phyloP scores from a whole-genome alignment of 768 basidiomycete genomes.

The Rhodotorula toruloides region DNA sequence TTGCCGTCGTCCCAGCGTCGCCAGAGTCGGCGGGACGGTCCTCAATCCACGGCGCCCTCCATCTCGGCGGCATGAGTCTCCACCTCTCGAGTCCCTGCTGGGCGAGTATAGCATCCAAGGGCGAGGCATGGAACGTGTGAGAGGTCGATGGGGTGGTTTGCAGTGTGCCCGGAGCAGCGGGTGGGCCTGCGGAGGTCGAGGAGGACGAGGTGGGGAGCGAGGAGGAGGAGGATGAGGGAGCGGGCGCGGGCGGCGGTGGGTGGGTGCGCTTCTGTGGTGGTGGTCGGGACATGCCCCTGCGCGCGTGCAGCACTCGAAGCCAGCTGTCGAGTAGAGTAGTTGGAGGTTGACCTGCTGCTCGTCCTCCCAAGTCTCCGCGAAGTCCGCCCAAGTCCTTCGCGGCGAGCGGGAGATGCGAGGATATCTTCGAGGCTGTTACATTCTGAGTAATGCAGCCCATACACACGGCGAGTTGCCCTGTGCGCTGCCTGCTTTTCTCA shows the following conservation, averaged over 20 bases:
- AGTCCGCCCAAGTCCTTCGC: too few relatives aligned
- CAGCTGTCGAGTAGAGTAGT: too few relatives aligned
- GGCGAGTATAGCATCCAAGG: conserved; percentile 26
- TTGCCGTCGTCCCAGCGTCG: neutral
- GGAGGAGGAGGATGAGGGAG: neutral
- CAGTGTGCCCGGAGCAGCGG: neutral
- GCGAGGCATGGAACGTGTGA: conserved; percentile 3
- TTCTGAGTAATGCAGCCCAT: too few relatives aligned
- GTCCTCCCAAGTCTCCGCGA: too few relatives aligned
- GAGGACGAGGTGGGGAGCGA: neutral
- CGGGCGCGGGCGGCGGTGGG: neutral
- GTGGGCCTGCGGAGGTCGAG: neutral
- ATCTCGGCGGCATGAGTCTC: conserved; percentile 28
- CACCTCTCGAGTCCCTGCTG: conserved; percentile 29
- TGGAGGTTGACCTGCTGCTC: too few relatives aligned
- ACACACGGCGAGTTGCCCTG: too few relatives aligned
- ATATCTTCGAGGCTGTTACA: too few relatives aligned
- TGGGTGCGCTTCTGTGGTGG: too few relatives aligned
- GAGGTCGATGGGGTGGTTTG: conserved; percentile 12
- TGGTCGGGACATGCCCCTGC: conserved; percentile 1
- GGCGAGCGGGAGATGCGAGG: too few relatives aligned
- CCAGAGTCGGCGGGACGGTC: neutral
- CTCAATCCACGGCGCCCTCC: conserved; percentile 31
- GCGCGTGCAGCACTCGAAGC: too few relatives aligned
- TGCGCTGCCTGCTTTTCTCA: too few relatives aligned